phyloP scores from a whole-genome alignment of 2,329 filamentous ascomycete genomes.

The Calonectria pteridis region DNA sequence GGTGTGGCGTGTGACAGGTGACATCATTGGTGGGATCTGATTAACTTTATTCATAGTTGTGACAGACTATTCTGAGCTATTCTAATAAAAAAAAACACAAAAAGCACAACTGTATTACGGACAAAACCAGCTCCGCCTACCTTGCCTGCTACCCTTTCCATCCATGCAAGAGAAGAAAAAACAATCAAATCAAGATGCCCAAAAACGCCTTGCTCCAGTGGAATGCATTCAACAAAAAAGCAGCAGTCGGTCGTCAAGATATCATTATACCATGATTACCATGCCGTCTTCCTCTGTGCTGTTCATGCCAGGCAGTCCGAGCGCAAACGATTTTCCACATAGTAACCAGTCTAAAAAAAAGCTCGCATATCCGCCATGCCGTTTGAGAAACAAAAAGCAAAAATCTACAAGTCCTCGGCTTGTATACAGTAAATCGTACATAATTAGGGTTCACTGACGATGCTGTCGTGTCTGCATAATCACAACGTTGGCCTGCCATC shows the following conservation, averaged over 20 bases:
- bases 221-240: slow-evolving; percentile 30
- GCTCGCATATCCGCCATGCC: neutral
- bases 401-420: slow-evolving; percentile 21
- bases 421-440: slow-evolving; percentile 21
- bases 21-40: neutral
- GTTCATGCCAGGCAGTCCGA: slow-evolving; percentile 11
- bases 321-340: neutral
- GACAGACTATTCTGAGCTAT: neutral
- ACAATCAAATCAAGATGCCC: slow-evolving; percentile 33
- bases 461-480: neutral
- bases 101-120: neutral
- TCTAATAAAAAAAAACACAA: neutral
- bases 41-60: neutral
- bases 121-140: slow-evolving; percentile 8
- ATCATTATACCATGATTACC: slow-evolving; percentile 37
- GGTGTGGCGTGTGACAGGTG: too few relatives aligned
- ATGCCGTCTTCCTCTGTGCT: slow-evolving; percentile 18
- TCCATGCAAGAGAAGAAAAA: neutral
- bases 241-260: slow-evolving; percentile 34
- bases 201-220: slow-evolving; percentile 24
- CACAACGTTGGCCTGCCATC: neutral
- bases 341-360: neutral
- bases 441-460: neutral
- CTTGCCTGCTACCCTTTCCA: neutral
- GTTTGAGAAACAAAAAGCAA: neutral